phyloP scores from a whole-genome alignment of 305 asterid genomes.

The Fraxinus floribunda region DNA sequence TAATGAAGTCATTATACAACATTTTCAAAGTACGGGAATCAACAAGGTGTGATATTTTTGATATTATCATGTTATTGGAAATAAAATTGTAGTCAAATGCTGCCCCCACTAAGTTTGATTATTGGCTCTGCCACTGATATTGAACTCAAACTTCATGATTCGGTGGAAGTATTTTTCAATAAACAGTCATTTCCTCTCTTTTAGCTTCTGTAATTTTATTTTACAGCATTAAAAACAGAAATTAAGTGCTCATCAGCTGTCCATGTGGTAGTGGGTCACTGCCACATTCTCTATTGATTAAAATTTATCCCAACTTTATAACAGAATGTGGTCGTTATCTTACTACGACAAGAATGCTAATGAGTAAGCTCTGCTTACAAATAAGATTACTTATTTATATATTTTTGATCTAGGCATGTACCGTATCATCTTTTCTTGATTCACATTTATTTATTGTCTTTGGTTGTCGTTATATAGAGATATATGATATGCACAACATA shows the following conservation, averaged over 20 bases:
- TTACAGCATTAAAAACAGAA: too few species aligned
- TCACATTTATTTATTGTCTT: not conserved
- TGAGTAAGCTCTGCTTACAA: not conserved
- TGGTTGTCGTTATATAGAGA: not conserved
- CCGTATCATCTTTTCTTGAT: not conserved
- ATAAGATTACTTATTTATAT: not conserved
- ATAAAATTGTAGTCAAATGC: not conserved
- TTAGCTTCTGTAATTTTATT: not conserved
- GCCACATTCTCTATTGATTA: not conserved
- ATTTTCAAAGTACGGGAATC: not conserved
- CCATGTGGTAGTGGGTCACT: not conserved
- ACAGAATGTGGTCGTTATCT: not conserved
- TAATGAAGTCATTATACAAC: not conserved
- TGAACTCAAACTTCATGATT: not conserved
- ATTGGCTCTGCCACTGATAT: not conserved
- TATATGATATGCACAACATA: not conserved
- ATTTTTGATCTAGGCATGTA: slow-evolving; percentile 52
- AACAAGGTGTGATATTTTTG: not conserved
- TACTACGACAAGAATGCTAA: not conserved
- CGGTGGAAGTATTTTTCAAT: not conserved
- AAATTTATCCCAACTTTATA: not conserved
- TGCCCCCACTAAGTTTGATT: not conserved
- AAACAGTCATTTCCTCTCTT: not conserved
- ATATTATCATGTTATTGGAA: not conserved
- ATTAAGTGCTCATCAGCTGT: not conserved